Base-by-base conservation (phyloP, 306 rosid genomes). In the Rosa multiflora region DNA sequence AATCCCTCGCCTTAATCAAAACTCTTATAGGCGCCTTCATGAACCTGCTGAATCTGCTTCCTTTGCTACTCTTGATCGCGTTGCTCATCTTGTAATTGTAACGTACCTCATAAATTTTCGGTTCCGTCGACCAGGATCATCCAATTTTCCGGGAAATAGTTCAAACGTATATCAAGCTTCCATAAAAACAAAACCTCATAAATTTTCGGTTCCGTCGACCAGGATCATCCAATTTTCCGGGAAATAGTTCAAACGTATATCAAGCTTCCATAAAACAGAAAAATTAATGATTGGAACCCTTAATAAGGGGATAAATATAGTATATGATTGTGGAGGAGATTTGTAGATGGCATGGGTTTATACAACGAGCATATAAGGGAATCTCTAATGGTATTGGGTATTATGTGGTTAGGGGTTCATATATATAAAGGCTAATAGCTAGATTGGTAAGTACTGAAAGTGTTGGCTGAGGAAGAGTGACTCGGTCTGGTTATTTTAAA, bases 21-120 rank as follows among this genome's bases (percentile, higher is more conserved):
- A 88, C 37, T 77, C 87, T 82, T 5, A 88, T 17, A 4, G 94
- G 86, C 35, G 79, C 85, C 82, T 87, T 90, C 76, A 90, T 46
- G 84, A 70, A 82, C 79, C 67, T 62, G 0, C 10, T 62, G 61
- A 76, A 20, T 62, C 71, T 62, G 73, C 84, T 83, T 26, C 62
- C 84, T 53, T 67, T 86, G 32, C 32, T 39, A 15, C 23, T 55
- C 61, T 46, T 78, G 70, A 75, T 63, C 35, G 18, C 49, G 51
- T 78, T 82, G 15, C 7, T 72, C 87, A 79, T 85, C 1, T 67
- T 77, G 66, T 8, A 13, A 44, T 14, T 61, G 40, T 23, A 66
- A 66, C 46, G 17, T 1, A 13, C 2, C 68, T 63, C 43, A 5
- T 32, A 32, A 29, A 13, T 4, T 63, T 26, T 63, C 42, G 43